Evolutionary conservation across 345 rosid species (phyloP).

Genomic region (Lumnitzera littorea): DNA sequence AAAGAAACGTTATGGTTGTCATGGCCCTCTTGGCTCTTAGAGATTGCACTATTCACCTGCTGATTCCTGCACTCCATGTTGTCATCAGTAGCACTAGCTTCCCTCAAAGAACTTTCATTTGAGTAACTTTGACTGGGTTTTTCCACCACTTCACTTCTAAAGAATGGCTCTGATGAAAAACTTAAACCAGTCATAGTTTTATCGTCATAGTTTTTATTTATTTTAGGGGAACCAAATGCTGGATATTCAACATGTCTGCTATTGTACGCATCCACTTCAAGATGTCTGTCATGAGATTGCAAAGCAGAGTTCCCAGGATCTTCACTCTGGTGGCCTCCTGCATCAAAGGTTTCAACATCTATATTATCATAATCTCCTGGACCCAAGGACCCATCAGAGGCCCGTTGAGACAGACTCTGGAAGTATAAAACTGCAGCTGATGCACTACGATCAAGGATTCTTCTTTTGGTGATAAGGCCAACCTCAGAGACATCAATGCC

Average conservation of each 20-base stretch:
- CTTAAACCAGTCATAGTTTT: conserved; percentile 18
- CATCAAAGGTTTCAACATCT: conserved; percentile 31
- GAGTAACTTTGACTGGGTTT: conserved; percentile 26
- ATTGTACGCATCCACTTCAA: conserved; percentile 16
- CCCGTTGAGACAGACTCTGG: conserved; percentile 34
- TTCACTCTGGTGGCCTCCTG: conserved; percentile 28
- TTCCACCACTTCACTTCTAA: conserved; percentile 13
- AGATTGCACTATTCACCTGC: conserved; percentile 14
- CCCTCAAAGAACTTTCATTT: conserved; percentile 12
- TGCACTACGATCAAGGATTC: conserved; percentile 77
- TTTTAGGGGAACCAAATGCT: conserved; percentile 9
- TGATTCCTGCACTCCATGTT: conserved; percentile 20
- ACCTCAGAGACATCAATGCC: conserved; percentile 35
- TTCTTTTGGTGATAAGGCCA: conserved; percentile 50
- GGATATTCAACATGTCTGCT: conserved; percentile 24
- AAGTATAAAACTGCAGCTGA: conserved; percentile 62
- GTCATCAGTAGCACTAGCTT: conserved; percentile 20
- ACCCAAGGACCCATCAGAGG: conserved; percentile 29
- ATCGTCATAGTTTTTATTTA: conserved; percentile 11
- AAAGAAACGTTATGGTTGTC: conserved; percentile 20
- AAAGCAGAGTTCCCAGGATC: conserved; percentile 7
- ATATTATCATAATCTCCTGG: conserved; percentile 31
- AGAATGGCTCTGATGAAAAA: neutral
- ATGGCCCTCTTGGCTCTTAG: conserved; percentile 24
- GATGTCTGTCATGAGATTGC: conserved; percentile 16